phyloP scores from a whole-genome alignment of 2,329 filamentous ascomycete genomes.

The Stachybotrys chartarum region DNA sequence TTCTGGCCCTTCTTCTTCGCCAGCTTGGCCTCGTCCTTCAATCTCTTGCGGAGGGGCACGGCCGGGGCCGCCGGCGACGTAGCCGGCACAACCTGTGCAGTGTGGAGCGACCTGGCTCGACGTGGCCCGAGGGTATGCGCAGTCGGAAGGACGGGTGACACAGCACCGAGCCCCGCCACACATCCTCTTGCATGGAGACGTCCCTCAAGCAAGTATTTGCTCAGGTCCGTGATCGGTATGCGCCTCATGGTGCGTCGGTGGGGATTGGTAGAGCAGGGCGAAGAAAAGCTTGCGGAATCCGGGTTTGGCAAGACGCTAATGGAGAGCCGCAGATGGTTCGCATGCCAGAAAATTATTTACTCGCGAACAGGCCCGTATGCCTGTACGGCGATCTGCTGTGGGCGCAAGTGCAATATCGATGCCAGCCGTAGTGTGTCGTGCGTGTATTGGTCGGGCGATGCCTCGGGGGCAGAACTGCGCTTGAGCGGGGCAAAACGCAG shows the following conservation, averaged over 20 bases:
- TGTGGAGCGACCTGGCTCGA: conserved; percentile 22
- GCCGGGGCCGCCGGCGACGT: conserved; percentile 11
- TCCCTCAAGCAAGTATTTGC: conserved; percentile 42
- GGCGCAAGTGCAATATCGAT: background rate
- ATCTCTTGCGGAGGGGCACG: conserved; percentile 60
- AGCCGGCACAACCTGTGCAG: conserved; percentile 15
- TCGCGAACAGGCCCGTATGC: no score
- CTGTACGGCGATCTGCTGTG: background rate
- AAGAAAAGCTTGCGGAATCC: background rate
- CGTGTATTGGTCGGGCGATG: background rate
- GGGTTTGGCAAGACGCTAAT: background rate
- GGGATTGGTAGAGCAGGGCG: background rate
- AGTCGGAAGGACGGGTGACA: conserved; percentile 4
- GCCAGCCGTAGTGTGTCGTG: background rate
- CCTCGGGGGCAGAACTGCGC: background rate
- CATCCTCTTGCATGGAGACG: conserved; percentile 36
- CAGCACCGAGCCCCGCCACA: conserved; percentile 14
- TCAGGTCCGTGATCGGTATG: conserved; percentile 34
- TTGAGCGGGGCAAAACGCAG: background rate
- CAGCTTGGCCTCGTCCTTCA: conserved; percentile 65
- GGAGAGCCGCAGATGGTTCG: background rate
- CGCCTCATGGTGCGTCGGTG: conserved; percentile 31
- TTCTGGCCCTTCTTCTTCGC: conserved; percentile 56
- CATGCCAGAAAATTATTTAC: background rate
- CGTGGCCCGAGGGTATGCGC: background rate